Evolutionary conservation across 352 stramenopile genomes (phyloP), one percentile per base, ranked within the genome.

Genomic region (Globisporangium perplexum): DNA sequence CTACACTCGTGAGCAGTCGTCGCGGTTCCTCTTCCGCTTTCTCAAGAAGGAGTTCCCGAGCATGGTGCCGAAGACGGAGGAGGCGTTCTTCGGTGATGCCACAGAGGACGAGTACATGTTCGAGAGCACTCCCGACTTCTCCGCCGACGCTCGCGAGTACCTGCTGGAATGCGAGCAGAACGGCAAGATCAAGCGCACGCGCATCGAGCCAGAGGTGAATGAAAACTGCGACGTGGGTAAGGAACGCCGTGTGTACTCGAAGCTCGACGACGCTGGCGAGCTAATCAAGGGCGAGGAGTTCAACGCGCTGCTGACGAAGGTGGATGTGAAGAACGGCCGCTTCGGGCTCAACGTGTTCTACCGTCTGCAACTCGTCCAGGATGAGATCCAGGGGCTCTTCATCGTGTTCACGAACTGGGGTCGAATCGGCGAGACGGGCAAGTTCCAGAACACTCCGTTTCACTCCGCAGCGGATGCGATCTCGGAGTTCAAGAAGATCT

Each of bases 351-450:
- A 92, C 46, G 82, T 89, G 5, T 92, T 90, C 28, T 92, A 92
- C 47, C 66, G 73, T 0, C 57, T 87, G 48, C 82, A 92, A 44
- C 55, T 92, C n/a, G 77, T 89, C 3, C 65, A 76, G 17, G 77
- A 92, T 41, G 57, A 81, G 42, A 71, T 89, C 30, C 82, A 90
- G 55, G 69, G 69, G 12, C 72, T 89, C 18, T 89, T 72, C 57
- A 65, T 91, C 2, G 64, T 91, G 26, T 89, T 91, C 53, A 87
- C 78, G 15, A 94, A 95, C 57, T 91, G 80, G 80, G 80, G 80
- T 0, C 74, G 80, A 1, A 87, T 91, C 41, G 81, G 81, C 10
- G 81, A 89, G 52, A 69, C 57, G 1, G 81, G 81, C 41, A 89
- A 91, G 49, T 90, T 83, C 45, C 81, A 90, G 59, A 87, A 90